Percentiles rank a stretch among this genome's conserved stretches.
Conservation (phyloP, 495 filamentous ascomycete genomes). For the Amphirosellinia nigrospora region DNA sequence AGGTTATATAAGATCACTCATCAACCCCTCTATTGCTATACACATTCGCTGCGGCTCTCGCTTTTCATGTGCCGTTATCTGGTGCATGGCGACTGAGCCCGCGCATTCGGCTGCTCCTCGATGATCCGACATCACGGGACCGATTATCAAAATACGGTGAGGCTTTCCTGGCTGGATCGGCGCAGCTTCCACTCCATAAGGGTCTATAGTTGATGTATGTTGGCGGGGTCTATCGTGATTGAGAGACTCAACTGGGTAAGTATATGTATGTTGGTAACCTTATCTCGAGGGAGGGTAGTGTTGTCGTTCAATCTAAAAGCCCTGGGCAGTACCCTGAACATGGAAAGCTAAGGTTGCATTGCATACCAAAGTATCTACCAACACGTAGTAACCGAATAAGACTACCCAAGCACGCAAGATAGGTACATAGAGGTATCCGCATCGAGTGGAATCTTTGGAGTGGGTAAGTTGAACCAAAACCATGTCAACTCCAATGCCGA, state of each 20-base stretch:
- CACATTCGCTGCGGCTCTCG: background rate
- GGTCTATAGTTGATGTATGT: conserved; percentile 15
- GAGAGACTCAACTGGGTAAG: background rate
- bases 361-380: conserved; percentile 4
- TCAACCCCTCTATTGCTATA: background rate
- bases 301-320: background rate
- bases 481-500: background rate
- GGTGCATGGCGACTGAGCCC: background rate
- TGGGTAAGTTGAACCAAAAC: background rate
- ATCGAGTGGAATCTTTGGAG: background rate
- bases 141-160: background rate
- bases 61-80: background rate
- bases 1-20: conserved; percentile 24
- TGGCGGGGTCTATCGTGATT: conserved; percentile 10
- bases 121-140: background rate
- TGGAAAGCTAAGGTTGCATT: conserved; percentile 14
- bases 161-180: background rate
- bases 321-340: background rate
- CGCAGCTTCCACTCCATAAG: background rate
- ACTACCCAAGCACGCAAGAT: background rate
- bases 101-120: background rate
- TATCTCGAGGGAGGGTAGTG: background rate
- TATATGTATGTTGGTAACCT: background rate
- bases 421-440: too few species aligned
- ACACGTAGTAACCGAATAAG: background rate